Base-by-base conservation (phyloP, 441 rosid species). In the Manihot esculenta region DNA sequence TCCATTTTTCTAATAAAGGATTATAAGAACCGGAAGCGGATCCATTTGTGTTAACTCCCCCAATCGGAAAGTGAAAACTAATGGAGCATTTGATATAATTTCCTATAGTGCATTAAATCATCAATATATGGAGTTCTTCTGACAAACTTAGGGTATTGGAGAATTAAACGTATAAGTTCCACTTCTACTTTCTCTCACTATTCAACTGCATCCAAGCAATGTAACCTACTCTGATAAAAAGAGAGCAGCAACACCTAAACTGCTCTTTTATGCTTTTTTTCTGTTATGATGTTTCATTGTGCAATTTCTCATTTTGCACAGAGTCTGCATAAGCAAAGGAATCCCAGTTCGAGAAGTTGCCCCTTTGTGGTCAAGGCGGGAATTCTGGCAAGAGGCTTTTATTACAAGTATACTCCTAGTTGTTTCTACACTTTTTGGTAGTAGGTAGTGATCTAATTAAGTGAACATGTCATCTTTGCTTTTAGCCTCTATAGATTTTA, bases 331-430 rank as follows among this genome's bases (percentile, higher is more conserved):
- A 64, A 84, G 83, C 77, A 86, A 79, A 64, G 97, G 97, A 65
- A 88, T 94, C 50, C 86, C 90, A 23, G 57, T 83, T 63, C 68
- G 76, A 59, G 95, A 94, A 83, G 88, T 83, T 73, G 87, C 98
- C 51, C 93, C 96, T 69, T 84, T 87, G n/a, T 94, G 95, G 98
- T 79, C 94, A 27, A 77, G 75, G 73, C 82, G 60, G 45, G 87
- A 77, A 70, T 80, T 74, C 58, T 89, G 97, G 97, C 82, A 87
- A 79, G 98, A 94, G 79, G 95, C 96, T 60, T 94, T 94, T 77
- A 74, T 94, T 73, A 94, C 97, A 73, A 91, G 97, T 91, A 84
- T 74, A 66, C 48, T 33, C 63, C 20, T 66, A 35, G 49, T 45
- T 60, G 26, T 47, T 54, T 49, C 15, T 2, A 10, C 17, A 18